Evolutionary conservation across 768 basidiomycete species (phyloP).

Genomic region (Jaapia argillacea): DNA sequence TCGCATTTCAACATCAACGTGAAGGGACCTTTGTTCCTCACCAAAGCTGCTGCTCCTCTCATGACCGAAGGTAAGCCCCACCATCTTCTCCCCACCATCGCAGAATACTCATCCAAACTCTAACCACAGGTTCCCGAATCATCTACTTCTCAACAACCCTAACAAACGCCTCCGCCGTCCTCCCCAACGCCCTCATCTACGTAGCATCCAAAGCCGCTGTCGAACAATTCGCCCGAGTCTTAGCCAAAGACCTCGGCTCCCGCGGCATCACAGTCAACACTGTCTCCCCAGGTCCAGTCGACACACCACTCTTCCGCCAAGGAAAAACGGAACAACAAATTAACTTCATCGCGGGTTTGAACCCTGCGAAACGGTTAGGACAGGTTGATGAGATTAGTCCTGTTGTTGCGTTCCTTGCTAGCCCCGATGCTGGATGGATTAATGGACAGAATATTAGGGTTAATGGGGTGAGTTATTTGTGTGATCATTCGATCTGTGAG

Average conservation of each 20-base stretch:
- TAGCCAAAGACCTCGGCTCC: slow-evolving; percentile 47
- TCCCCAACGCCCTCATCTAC: slow-evolving; percentile 40
- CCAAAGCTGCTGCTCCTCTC: slow-evolving; percentile 32
- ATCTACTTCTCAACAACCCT: slow-evolving; percentile 49
- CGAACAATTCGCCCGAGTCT: slow-evolving; percentile 46
- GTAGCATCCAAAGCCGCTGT: slow-evolving; percentile 49
- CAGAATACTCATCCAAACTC: not conserved
- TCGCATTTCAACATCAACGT: slow-evolving; percentile 44
- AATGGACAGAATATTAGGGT: slow-evolving; percentile 48
- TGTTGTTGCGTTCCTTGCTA: slow-evolving; percentile 41
- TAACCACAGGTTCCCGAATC: slow-evolving; percentile 33
- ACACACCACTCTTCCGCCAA: slow-evolving; percentile 45
- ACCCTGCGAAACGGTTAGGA: slow-evolving; percentile 37
- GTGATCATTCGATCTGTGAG: not conserved
- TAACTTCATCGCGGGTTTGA: slow-evolving; percentile 32
- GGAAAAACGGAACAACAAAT: slow-evolving; percentile 40
- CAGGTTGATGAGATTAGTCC: slow-evolving; percentile 43
- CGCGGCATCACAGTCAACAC: slow-evolving; percentile 48
- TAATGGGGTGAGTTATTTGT: slow-evolving; percentile 38
- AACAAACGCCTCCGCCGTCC: slow-evolving; percentile 30
- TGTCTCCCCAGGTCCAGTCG: slow-evolving; percentile 44
- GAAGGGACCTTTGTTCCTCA: slow-evolving; percentile 48
- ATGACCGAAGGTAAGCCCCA: slow-evolving; percentile 34
- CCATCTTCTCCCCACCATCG: not conserved
- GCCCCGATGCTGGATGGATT: slow-evolving; percentile 43